Evolutionary conservation across 805 yeast genomes (phyloP).

Genomic region (Cyberlindnera petersonii): DNA sequence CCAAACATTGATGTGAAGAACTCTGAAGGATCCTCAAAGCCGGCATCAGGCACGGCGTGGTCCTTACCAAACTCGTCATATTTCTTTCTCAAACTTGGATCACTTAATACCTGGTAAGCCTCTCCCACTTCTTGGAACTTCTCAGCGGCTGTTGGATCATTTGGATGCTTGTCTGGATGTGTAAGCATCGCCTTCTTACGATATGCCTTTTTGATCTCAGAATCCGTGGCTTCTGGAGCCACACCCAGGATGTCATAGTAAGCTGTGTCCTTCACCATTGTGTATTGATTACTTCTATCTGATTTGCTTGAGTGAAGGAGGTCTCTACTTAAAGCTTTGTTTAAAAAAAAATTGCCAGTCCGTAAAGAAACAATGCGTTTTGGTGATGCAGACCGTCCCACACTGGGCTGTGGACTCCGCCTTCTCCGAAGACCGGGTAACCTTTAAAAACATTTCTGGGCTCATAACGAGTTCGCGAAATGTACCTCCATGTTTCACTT

Average conservation of each 20-base stretch:
- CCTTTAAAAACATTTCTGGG: not conserved
- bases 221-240: slow-evolving; percentile 60
- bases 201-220: slow-evolving; percentile 90
- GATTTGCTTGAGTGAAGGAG: not conserved
- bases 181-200: slow-evolving; percentile 83
- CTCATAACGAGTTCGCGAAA: no score
- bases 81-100: slow-evolving; percentile 58
- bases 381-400: no score
- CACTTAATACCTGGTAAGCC: slow-evolving; percentile 79
- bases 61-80: slow-evolving; percentile 88
- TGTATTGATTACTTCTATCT: not conserved
- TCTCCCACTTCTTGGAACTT: slow-evolving; percentile 72
- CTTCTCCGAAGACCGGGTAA: slow-evolving; percentile 1
- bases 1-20: slow-evolving; percentile 82
- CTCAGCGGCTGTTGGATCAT: slow-evolving; percentile 83
- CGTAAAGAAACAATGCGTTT: no score
- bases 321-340: no score
- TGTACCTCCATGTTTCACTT: no score
- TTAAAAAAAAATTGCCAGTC: no score
- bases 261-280: slow-evolving; percentile 54
- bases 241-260: slow-evolving; percentile 84
- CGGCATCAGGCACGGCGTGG: slow-evolving; percentile 62
- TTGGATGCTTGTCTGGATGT: slow-evolving; percentile 97
- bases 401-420: no score
- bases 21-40: slow-evolving; percentile 83